These are phyloP conservation scores for Colletotrichum sp. DNA, from an alignment of 2,329 filamentous ascomycete genomes.

Conservation along the genomic window DNA sequence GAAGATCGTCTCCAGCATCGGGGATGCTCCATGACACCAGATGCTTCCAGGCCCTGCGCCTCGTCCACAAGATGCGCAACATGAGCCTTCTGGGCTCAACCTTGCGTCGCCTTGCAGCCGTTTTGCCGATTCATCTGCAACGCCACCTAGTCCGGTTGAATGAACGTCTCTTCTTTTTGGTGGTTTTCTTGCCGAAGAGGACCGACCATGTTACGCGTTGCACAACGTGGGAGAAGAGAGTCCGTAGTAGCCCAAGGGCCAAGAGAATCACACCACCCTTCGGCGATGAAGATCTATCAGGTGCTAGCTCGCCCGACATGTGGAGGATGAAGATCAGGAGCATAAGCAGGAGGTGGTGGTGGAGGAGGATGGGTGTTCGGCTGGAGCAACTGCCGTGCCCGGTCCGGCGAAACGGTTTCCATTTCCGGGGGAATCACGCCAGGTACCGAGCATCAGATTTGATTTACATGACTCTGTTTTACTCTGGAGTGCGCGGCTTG, in stretches of 20 bases:
- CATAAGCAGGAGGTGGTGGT: too few relatives aligned
- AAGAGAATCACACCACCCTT: neutral
- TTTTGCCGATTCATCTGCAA: neutral
- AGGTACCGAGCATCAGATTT: neutral
- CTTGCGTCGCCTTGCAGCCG: neutral
- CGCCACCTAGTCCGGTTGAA: neutral
- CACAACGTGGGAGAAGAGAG: neutral
- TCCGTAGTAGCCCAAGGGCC: neutral
- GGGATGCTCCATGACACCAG: neutral
- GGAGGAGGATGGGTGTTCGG: neutral
- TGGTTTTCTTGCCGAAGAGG: neutral
- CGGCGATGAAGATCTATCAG: neutral
- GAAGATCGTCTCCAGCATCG: neutral
- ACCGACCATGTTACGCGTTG: neutral
- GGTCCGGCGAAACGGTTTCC: slow-evolving; percentile 13
- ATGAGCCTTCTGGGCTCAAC: neutral
- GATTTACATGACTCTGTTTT: neutral
- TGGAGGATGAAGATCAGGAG: neutral
- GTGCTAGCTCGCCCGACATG: neutral
- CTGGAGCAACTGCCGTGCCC: neutral
- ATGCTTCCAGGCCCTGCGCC: neutral
- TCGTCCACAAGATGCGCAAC: neutral
- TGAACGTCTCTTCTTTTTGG: neutral
- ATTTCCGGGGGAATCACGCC: neutral
- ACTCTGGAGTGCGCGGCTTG: neutral